These are phyloP conservation scores for Ophiocordyceps camponoti-leonardi DNA, from an alignment of 2,329 filamentous ascomycete genomes.

Conservation along the genomic window DNA sequence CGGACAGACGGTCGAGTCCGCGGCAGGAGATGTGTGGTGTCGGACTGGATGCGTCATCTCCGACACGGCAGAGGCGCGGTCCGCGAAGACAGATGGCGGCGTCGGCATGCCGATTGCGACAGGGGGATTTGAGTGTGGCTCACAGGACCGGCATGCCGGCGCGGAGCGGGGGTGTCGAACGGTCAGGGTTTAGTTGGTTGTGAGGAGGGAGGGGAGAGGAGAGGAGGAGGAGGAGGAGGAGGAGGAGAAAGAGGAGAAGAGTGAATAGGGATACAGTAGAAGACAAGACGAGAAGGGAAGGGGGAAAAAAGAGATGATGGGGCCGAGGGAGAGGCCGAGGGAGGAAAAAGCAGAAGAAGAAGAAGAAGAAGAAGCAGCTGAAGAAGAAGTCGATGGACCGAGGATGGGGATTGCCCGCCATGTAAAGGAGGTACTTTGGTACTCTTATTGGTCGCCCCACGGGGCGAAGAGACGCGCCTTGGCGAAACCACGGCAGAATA, in stretches of 20 bases:
- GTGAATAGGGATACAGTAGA: no score
- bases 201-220: neutral
- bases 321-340: no score
- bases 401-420: no score
- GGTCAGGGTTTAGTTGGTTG: neutral
- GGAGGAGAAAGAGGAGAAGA: no score
- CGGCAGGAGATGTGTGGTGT: slow-evolving; percentile 6
- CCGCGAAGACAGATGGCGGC: slow-evolving; percentile 32
- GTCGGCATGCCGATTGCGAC: slow-evolving; percentile 9
- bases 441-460: no score
- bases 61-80: slow-evolving; percentile 39
- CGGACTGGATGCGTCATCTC: slow-evolving; percentile 20
- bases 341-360: no score
- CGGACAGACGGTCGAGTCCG: slow-evolving; percentile 25
- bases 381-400: no score
- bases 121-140: neutral
- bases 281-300: no score
- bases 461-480: neutral
- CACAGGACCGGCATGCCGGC: slow-evolving; percentile 3
- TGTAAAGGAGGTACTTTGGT: neutral
- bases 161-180: neutral
- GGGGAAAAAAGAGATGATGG: no score
- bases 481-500: neutral
- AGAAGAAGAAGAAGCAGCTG: no score
- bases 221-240: no score